Percentiles rank a stretch among this genome's conserved stretches.
Conservation (phyloP, 768 basidiomycete genomes). For the Kwoniella sp. region DNA sequence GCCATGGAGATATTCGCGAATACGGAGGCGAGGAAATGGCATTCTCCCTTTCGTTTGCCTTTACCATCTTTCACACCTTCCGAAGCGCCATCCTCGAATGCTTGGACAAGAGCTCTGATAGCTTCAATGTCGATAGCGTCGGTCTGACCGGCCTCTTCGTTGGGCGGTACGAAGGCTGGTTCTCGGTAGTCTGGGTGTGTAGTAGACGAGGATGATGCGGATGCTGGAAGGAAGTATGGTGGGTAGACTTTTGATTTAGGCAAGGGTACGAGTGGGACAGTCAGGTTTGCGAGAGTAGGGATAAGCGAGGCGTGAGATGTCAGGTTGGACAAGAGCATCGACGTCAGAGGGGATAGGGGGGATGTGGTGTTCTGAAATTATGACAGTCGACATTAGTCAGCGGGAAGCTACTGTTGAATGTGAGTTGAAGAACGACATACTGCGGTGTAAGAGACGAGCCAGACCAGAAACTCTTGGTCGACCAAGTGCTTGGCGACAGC, state of each 20-base stretch:
- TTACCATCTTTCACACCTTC: conserved; percentile 61
- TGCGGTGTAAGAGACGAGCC: conserved; percentile 85
- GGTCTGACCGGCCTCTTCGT: conserved; percentile 47
- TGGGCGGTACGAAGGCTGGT: conserved; percentile 58
- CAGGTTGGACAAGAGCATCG: conserved; percentile 97
- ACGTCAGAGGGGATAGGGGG: conserved; percentile 85
- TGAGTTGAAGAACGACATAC: conserved; percentile 59
- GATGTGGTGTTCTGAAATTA: conserved; percentile 92
- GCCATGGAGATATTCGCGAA: conserved; percentile 85
- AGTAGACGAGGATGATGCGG: conserved; percentile 76
- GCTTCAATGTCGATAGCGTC: conserved; percentile 61
- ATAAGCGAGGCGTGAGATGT: conserved; percentile 74
- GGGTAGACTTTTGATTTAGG: conserved; percentile 54
- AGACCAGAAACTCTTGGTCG: conserved; percentile 72
- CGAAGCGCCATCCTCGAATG: conserved; percentile 75
- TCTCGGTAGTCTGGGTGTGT: conserved; percentile 67
- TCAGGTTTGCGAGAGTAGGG: conserved; percentile 65
- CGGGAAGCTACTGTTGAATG: not conserved
- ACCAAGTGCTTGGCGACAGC: conserved; percentile 68
- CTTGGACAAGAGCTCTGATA: conserved; percentile 81
- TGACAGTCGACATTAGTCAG: too few relatives aligned
- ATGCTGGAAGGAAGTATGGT: conserved; percentile 71
- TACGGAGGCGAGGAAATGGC: conserved; percentile 90
- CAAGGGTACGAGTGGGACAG: conserved; percentile 63
- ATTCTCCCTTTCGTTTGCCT: conserved; percentile 68